Evolutionary conservation across 2,329 filamentous ascomycete genomes (phyloP).

Genomic region (Zalaria sp.): DNA sequence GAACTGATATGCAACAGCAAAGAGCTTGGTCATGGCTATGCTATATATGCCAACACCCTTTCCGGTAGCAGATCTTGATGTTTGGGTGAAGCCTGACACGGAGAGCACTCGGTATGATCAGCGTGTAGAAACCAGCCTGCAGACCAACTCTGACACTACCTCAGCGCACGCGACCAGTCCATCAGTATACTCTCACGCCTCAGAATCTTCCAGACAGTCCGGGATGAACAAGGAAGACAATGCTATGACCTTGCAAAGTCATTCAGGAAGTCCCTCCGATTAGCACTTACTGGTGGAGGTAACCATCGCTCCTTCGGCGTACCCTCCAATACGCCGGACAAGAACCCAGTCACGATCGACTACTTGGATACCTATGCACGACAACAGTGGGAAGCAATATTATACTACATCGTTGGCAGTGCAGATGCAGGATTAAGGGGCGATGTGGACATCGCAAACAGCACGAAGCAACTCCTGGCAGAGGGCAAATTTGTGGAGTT

Average conservation of each 20-base stretch:
- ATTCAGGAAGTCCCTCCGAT: slow-evolving; percentile 70
- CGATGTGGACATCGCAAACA: slow-evolving; percentile 39
- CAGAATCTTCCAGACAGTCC: slow-evolving; percentile 59
- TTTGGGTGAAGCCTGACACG: slow-evolving; percentile 60
- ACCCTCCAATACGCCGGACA: slow-evolving; percentile 51
- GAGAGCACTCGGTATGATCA: slow-evolving; percentile 11
- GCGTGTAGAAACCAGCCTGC: too few species aligned
- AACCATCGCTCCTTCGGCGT: slow-evolving; percentile 83
- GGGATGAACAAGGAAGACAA: slow-evolving; percentile 43
- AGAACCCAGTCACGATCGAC: slow-evolving; percentile 49
- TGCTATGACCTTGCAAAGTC: slow-evolving; percentile 66
- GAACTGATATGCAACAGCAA: slow-evolving; percentile 41
- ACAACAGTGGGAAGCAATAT: slow-evolving; percentile 85
- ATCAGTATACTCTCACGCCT: slow-evolving; percentile 68
- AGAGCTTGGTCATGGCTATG: slow-evolving; percentile 89
- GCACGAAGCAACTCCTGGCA: slow-evolving; percentile 73
- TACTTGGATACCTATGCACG: slow-evolving; percentile 78
- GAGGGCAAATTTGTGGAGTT: slow-evolving; percentile 65
- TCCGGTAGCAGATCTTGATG: slow-evolving; percentile 64
- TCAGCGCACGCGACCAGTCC: slow-evolving; percentile 68
- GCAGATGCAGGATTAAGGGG: slow-evolving; percentile 42
- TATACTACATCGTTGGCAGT: slow-evolving; percentile 86
- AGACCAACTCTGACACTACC: background rate
- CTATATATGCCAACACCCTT: slow-evolving; percentile 80
- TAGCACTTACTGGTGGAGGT: slow-evolving; percentile 78